A percentile compares a stretch with the other conserved stretches of the same genome.
phyloP scores from a whole-genome alignment of 768 basidiomycete genomes.

The Crassisporium funariophilum region DNA sequence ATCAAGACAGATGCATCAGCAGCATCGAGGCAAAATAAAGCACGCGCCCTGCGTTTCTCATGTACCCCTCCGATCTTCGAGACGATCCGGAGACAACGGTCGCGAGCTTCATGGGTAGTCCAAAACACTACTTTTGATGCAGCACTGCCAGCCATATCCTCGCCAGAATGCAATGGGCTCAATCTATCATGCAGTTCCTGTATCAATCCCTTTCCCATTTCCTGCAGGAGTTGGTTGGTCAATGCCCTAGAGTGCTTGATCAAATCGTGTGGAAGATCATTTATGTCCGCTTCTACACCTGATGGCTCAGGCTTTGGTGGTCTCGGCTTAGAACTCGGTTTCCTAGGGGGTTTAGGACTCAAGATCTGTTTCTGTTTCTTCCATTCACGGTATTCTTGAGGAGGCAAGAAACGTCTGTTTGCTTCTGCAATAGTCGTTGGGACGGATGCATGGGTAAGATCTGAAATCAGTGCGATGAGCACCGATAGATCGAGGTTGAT shows the following conservation, averaged over 20 bases:
- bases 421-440: constrained; percentile 62
- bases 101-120: constrained; percentile 77
- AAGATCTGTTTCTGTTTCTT: constrained; percentile 40
- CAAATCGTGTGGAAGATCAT: constrained; percentile 37
- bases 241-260: constrained; percentile 70
- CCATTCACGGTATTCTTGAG: constrained; percentile 61
- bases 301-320: neutral
- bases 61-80: constrained; percentile 74
- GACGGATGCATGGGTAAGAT: constrained; percentile 73
- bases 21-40: constrained; percentile 48
- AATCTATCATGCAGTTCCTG: constrained; percentile 62
- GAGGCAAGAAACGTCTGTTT: constrained; percentile 62
- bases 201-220: constrained; percentile 65
- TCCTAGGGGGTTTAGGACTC: constrained; percentile 19
- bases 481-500: constrained; percentile 86
- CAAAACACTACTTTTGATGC: constrained; percentile 59
- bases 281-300: constrained; percentile 27
- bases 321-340: neutral
- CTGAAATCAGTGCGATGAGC: constrained; percentile 82
- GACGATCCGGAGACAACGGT: constrained; percentile 75
- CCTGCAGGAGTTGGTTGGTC: constrained; percentile 70
- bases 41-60: constrained; percentile 65
- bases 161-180: neutral
- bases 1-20: constrained; percentile 3
- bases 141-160: neutral